Base-by-base conservation (phyloP, 441 rosid species). In the Adansonia gregorii region DNA sequence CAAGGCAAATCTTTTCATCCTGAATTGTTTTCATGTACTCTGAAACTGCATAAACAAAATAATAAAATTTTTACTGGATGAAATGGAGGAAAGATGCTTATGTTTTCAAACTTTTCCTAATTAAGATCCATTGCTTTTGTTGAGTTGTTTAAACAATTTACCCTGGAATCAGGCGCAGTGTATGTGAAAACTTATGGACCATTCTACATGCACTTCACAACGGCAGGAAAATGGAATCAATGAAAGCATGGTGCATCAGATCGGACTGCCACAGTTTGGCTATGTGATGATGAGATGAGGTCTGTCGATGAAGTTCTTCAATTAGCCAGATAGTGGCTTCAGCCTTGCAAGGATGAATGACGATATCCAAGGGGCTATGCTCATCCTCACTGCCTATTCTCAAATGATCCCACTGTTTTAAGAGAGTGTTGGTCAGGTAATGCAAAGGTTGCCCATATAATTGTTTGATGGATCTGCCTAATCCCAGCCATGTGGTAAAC, bases 321-420 rank as follows among this genome's bases (percentile, higher is more conserved):
- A 92, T 52, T 3, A 96, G 91, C 99, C 98, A 96, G 79, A 94
- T 77, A 46, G 89, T 83, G 51, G 93, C 90, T 88, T 94, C 98
- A 4, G 98, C 98, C 83, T 96, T 94, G 17, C 65, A 43, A 0
- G 99, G 98, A 86, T 96, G 98, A 15, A 94, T 73, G 52, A 90
- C 77, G 2, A 78, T 74, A 85, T 94, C 98, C 79, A 93, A 81
- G 41, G 87, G 78, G 73, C 58, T 73, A 17, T 87, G 79, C 81
- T 93, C 90, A 79, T 88, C 83, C 79, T 81, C 90, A 4, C 83
- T 48, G 68, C 89, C 92, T 10, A 82, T 49, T 80, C 92, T 87
- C 82, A 81, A 74, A 56, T 85, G 84, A 83, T 96, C 98, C 99
- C 99, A 93, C 74, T 80, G 88, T 68, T 82, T 90, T 64, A 94